phyloP scores from a whole-genome alignment of 495 filamentous ascomycete genomes.

The Glonium stellatum region DNA sequence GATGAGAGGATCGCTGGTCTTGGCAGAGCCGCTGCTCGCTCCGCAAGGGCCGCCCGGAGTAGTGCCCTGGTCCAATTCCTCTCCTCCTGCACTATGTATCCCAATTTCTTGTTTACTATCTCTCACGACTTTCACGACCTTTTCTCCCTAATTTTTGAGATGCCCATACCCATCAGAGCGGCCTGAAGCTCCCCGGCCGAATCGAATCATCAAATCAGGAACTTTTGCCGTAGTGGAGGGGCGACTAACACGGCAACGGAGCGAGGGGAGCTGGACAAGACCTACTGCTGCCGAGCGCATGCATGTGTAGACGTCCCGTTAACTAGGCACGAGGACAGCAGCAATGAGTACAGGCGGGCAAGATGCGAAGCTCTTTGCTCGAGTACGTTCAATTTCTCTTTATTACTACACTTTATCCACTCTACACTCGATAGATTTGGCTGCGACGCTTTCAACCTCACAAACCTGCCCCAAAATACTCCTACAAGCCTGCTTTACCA shows the following conservation, averaged over 20 bases:
- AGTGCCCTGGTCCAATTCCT: neutral
- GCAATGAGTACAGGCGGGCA: constrained; percentile 72
- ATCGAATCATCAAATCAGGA: neutral
- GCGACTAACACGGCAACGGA: constrained; percentile 11
- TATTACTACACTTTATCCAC: constrained; percentile 11
- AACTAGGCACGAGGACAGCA: constrained; percentile 13
- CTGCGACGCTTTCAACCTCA: no score
- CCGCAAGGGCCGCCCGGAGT: neutral
- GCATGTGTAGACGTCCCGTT: constrained; percentile 12
- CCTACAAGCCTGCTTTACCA: neutral
- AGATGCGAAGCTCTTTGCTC: constrained; percentile 98
- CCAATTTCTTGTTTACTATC: neutral
- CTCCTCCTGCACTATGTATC: no score
- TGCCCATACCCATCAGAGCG: neutral
- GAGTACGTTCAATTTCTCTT: constrained; percentile 59
- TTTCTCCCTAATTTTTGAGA: neutral
- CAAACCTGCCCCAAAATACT: no score
- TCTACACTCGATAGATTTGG: no score
- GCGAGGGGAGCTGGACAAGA: constrained; percentile 8
- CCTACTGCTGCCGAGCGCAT: constrained; percentile 20
- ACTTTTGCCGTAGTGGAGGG: constrained; percentile 10
- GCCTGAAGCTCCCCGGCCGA: neutral
- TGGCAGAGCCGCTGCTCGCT: neutral
- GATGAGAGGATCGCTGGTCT: neutral
- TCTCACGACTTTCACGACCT: neutral